Base-by-base conservation (phyloP, 208 protist species). In the Herpetomonas samuelpessoai region DNA sequence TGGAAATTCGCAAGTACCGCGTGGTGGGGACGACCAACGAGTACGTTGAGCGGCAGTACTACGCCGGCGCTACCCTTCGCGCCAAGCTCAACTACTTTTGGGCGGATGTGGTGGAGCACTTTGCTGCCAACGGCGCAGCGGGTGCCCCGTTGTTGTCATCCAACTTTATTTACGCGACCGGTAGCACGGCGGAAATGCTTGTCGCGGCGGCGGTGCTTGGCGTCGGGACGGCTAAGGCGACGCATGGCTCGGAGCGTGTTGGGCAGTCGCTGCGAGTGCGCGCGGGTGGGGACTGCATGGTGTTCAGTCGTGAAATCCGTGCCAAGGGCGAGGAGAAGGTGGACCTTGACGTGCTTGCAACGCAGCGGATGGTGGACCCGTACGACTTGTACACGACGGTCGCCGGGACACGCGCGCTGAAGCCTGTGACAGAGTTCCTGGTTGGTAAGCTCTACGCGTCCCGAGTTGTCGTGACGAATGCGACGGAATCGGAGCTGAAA, bases 21-120 rank as follows among this genome's bases (percentile, higher is more conserved):
- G 31, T 28, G 24, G n/a, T 58, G 45, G 61, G 50, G 18, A 52
- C 22, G 22, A 66, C 61, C 7, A 55, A 66, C 14, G 61, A 66
- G 61, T 66, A 58, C 61, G 50, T 35, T 19, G 61, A 66, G 52
- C 21, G 30, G 49, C 61, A 66, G 61, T 66, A 51, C 51, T 25
- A 30, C 28, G 27, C 41, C 12, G 49, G 59, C 26, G 38, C 18
- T 1, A 21, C 3, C 6, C 27, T 50, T 12, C 46, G 22, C 2
- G 12, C 16, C 16, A 24, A 21, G 16, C 12, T 7, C 25, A 44
- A 44, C 27, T 28, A 16, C 24, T 62, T 62, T 47, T 62, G 57
- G 57, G 41, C 57, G 45, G 24, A 27, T 7, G 57, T 38, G 1
- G 46, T 45, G 3, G 57, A 1, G 28, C 57, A 62, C 57, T 62